A percentile compares a stretch with the other conserved stretches of the same genome.
phyloP scores from a whole-genome alignment of 345 rosid genomes.

The Orychophragmus violaceus region DNA sequence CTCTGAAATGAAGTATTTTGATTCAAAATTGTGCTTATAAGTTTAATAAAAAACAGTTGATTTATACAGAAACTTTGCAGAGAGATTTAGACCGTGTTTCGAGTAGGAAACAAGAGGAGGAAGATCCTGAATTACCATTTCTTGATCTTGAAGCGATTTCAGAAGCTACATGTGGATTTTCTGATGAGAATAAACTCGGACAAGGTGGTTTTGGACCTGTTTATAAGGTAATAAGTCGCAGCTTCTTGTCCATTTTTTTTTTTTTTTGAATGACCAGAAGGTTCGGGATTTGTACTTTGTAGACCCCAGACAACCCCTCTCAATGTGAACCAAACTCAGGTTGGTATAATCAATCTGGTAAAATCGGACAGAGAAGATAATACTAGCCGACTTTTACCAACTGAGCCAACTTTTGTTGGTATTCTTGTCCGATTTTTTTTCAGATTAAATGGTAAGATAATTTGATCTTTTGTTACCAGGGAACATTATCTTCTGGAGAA shows the following conservation, averaged over 20 bases:
- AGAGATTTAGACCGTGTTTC: conserved; percentile 8
- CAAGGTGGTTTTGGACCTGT: conserved; percentile 74
- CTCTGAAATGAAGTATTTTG: neutral
- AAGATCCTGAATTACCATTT: conserved; percentile 24
- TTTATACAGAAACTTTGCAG: conserved; percentile 12
- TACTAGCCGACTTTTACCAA: no score
- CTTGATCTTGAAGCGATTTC: conserved; percentile 32
- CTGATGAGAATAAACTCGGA: conserved; percentile 47
- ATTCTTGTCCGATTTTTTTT: neutral
- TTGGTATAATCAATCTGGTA: no score
- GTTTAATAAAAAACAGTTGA: neutral
- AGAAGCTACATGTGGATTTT: conserved; percentile 49
- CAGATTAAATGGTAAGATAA: neutral
- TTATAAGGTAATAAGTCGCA: conserved; percentile 41
- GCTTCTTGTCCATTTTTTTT: neutral
- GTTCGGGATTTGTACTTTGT: no score
- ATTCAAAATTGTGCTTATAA: neutral
- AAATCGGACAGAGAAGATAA: no score
- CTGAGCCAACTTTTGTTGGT: no score
- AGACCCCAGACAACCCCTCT: no score
- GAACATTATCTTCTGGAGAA: conserved; percentile 27
- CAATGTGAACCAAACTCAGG: no score
- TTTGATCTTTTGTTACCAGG: conserved; percentile 20
- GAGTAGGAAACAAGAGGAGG: conserved; percentile 14
- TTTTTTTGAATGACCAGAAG: no score